Evolutionary conservation across 2,329 filamentous ascomycete species (phyloP).

Genomic region (Cladosporium sphaerospermum): DNA sequence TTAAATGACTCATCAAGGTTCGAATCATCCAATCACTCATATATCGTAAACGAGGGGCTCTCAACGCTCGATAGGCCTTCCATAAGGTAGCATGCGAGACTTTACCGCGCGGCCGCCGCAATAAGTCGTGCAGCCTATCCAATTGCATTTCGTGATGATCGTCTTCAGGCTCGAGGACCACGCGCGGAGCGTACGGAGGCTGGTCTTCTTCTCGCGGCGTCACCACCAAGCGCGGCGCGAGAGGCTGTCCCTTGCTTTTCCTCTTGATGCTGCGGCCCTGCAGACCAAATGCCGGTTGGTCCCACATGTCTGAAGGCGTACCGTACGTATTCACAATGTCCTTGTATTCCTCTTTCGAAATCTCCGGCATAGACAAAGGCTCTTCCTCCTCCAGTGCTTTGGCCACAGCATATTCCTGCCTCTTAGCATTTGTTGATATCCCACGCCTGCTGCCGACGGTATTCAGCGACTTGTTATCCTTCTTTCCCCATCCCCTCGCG

Average conservation of each 20-base stretch:
- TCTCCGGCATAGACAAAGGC: constrained; percentile 3
- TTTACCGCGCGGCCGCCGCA: constrained; percentile 15
- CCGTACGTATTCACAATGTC: constrained; percentile 45
- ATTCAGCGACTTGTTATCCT: too few relatives aligned
- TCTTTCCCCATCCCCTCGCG: constrained; percentile 8
- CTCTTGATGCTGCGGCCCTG: not conserved
- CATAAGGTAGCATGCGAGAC: constrained; percentile 38
- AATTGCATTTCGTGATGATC: constrained; percentile 19
- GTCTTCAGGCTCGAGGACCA: constrained; percentile 19
- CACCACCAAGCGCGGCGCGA: constrained; percentile 28
- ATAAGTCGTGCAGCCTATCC: constrained; percentile 11
- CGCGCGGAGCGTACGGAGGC: constrained; percentile 10
- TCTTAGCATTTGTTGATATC: not conserved
- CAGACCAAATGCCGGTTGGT: constrained; percentile 8
- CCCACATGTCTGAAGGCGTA: constrained; percentile 18
- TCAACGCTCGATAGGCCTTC: constrained; percentile 47
- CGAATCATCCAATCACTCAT: constrained; percentile 51
- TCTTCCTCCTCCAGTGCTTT: not conserved
- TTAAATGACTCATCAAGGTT: constrained; percentile 61
- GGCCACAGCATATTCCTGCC: not conserved
- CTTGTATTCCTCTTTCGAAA: constrained; percentile 40
- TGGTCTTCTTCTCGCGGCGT: constrained; percentile 23
- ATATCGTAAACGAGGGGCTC: constrained; percentile 47
- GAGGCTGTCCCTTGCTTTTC: constrained; percentile 11
- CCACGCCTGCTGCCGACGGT: not conserved